Evolutionary conservation across 2,329 filamentous ascomycete genomes (phyloP), one percentile per base, ranked within the genome.

Genomic region (Venturia aucupariae): DNA sequence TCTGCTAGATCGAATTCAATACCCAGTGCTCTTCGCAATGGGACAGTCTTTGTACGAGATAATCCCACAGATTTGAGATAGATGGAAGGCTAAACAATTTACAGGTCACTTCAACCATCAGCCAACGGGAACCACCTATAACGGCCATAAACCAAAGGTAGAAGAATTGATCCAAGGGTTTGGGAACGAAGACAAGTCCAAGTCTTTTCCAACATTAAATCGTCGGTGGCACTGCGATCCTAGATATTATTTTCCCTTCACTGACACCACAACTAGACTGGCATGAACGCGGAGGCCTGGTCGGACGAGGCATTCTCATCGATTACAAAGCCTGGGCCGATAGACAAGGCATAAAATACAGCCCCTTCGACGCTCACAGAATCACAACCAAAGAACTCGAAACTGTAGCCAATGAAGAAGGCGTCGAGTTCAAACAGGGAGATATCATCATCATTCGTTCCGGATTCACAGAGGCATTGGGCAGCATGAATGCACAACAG

Each of bases 1-100:
- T 3, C 17, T 17, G 13, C 63, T 78, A 83, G 67, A 68, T 84
- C 7, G 72, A 75, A 3, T 79, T 86, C 73, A 85, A 85, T 70
- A 85, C 82, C 0, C 82, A 86, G 68, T 72, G 73, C 41, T 79
- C 78, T 63, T 81, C 77, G 30, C 83, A 86, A 71, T 86, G 82
- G 83, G 83, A 86, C 67, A 79, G 79, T 60, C 72, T 83, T 32
- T 54, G 48, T 54, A 0, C 55, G 66, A 22, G 44, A 24, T 19
- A 10, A 27, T 4, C 10, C 32, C 4, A 10, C 4, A 4, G 4
- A 35, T 35, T 10, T 35, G 10, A 35, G 4, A 35, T 35, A 10
- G 32, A 35, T 35, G 32, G 32, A 35, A 35, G 10, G 10, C 32
- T 35, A 35, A 35, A 30, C 54, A 19, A 63, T 46, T 24, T 1